Evolutionary conservation across 78 protist genomes (phyloP), one percentile per base, ranked within the genome.

Genomic region (Tieghemostelium lacteum): DNA sequence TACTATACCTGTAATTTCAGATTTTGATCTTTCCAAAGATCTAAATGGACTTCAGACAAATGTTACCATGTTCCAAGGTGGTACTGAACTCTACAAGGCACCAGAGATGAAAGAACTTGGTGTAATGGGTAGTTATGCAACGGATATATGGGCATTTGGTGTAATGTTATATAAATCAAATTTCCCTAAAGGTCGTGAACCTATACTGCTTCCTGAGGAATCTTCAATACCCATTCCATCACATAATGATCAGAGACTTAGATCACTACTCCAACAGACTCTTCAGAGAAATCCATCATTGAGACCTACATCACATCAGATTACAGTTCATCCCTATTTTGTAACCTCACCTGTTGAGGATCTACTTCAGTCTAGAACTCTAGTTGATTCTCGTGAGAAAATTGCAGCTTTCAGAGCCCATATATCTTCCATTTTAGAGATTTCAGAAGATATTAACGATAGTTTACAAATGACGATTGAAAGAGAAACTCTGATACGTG

Each of bases 61-160:
- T 33, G 54, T 60, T 24, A 78, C 88, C 2, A 17, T 67, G 19
- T 78, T 78, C 33, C 10, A 6, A 12, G 75, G 88, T 54, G 88
- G 88, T 39, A 78, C 88, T 6, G 88, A 78, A 39, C 17, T 54
- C 40, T 78, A 78, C 39, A 42, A 42, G 37, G 88, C 88, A 20
- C 88, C 88, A 14, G 88, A 78, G 37, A 78, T 78, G 88, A 78
- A 40, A 55, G 88, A 78, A 39, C 16, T 24, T 19, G n/a, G 24
- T 24, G 52, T 55, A 8, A 54, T 22, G 2, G 88, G 88, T 29
- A 55, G 26, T 5, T 78, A 78, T 24, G 6, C 88, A 22, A 78
- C 88, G 0, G 88, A 78, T 39, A 78, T 78, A 39, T 78, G 88
- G 88, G 88, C 88, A 45, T 78, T 78, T 66, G 88, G 88, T 54